Percentiles rank a stretch among this genome's conserved stretches.
These are phyloP conservation scores for Middelhovenomyces tepae DNA, from an alignment of 805 yeast species.

Conservation along the genomic window DNA sequence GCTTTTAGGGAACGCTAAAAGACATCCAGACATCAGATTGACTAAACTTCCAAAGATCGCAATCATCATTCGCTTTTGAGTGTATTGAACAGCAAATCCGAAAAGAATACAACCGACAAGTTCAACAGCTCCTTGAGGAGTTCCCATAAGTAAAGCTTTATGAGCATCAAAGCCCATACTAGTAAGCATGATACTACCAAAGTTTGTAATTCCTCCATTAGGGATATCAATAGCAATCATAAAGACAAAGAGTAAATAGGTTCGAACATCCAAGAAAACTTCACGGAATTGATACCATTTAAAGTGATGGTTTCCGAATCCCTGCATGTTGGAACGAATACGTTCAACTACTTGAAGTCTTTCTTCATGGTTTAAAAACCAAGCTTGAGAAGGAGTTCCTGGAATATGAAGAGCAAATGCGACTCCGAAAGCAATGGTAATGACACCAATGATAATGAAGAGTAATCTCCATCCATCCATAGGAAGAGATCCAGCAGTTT, in stretches of 20 bases:
- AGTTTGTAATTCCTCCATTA: conserved; percentile 48
- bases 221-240: conserved; percentile 35
- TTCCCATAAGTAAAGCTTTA: conserved; percentile 33
- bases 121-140: conserved; percentile 39
- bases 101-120: conserved; percentile 12
- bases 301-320: conserved; percentile 47
- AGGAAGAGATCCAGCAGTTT: conserved; percentile 22
- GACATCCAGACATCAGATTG: conserved; percentile 33
- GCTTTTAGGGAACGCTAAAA: conserved; percentile 37
- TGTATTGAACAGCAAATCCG: conserved; percentile 13
- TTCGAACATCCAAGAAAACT: conserved; percentile 39
- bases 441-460: conserved; percentile 47
- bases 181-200: conserved; percentile 36
- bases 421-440: conserved; percentile 35
- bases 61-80: conserved; percentile 14
- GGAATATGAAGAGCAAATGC: conserved; percentile 32
- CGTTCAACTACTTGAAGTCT: conserved; percentile 41
- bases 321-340: conserved; percentile 45
- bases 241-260: conserved; percentile 39
- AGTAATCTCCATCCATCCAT: conserved; percentile 44
- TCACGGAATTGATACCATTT: conserved; percentile 46
- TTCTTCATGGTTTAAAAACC: conserved; percentile 40
- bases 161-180: conserved; percentile 18
- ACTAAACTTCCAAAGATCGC: conserved; percentile 46
- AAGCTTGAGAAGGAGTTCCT: conserved; percentile 42